phyloP scores from a whole-genome alignment of 2,329 filamentous ascomycete species.

The Aspergillus sp. region DNA sequence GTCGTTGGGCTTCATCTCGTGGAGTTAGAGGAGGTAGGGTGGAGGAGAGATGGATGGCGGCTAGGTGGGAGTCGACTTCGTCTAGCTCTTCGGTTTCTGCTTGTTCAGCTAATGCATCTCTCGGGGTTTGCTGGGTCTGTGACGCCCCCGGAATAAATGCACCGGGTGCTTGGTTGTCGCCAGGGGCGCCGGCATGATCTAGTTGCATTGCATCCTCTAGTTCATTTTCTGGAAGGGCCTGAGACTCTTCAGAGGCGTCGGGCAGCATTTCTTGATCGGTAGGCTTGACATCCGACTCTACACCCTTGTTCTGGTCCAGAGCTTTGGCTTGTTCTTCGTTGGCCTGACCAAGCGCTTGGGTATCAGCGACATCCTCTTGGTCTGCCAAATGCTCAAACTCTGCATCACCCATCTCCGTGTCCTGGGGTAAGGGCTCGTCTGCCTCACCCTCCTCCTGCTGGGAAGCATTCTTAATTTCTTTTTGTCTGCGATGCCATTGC shows the following conservation, averaged over 20 bases:
- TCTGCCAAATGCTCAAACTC: conserved; percentile 93
- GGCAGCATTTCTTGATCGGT: conserved; percentile 60
- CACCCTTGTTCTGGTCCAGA: conserved; percentile 84
- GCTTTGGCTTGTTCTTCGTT: conserved; percentile 82
- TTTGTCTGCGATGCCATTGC: conserved; percentile 85
- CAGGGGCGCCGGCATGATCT: conserved; percentile 34
- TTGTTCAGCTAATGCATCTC: conserved; percentile 38
- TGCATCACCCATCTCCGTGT: conserved; percentile 72
- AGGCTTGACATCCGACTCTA: conserved; percentile 64
- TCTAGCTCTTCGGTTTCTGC: conserved; percentile 46
- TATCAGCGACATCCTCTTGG: conserved; percentile 77
- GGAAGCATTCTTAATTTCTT: conserved; percentile 69
- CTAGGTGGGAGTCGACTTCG: conserved; percentile 58
- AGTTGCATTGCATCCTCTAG: conserved; percentile 49
- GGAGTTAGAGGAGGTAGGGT: conserved; percentile 47
- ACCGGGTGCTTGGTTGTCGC: conserved; percentile 41
- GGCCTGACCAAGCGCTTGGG: conserved; percentile 86
- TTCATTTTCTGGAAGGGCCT: conserved; percentile 45
- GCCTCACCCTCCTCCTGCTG: conserved; percentile 53
- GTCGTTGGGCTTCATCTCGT: conserved; percentile 62
- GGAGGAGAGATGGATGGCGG: conserved; percentile 68
- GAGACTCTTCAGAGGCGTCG: conserved; percentile 46
- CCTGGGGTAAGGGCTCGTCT: conserved; percentile 53
- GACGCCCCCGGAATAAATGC: conserved; percentile 57
- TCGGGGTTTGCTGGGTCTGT: conserved; percentile 29